Percentiles rank a stretch among this genome's conserved stretches.
Evolutionary conservation across 2,329 filamentous ascomycete species (phyloP).

Genomic region (Verticillium zaregamsianum): DNA sequence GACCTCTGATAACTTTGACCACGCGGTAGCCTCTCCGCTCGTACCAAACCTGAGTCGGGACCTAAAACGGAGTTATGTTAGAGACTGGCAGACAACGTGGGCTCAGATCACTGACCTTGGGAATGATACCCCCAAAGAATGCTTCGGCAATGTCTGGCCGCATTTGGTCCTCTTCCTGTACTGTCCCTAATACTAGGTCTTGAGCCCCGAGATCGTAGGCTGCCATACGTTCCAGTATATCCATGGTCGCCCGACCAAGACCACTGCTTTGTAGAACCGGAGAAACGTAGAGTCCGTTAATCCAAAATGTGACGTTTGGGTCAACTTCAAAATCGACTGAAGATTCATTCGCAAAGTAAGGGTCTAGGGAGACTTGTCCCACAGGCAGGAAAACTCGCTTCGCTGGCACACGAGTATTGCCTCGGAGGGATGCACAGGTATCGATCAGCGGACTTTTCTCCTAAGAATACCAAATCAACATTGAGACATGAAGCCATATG

Average conservation of each 20-base stretch:
- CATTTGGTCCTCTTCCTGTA: constrained; percentile 17
- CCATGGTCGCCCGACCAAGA: constrained; percentile 23
- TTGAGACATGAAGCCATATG: neutral
- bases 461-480: neutral
- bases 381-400: constrained; percentile 19
- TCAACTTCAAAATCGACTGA: constrained; percentile 15
- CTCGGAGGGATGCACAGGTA: constrained; percentile 7
- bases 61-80: constrained; percentile 10
- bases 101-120: neutral
- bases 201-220: constrained; percentile 15
- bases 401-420: constrained; percentile 4
- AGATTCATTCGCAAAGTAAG: constrained; percentile 7
- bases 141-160: neutral
- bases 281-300: constrained; percentile 24
- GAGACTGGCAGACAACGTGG: neutral
- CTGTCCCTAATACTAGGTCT: constrained; percentile 21
- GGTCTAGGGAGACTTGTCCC: constrained; percentile 25
- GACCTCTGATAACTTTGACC: constrained; percentile 15
- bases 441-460: constrained; percentile 12
- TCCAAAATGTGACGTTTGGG: constrained; percentile 18
- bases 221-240: constrained; percentile 21
- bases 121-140: neutral
- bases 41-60: constrained; percentile 24
- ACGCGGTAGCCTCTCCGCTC: constrained; percentile 19
- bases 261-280: constrained; percentile 18